Evolutionary conservation across 257 asterid species (phyloP).

Genomic region (Lithospermum erythrorhizon): DNA sequence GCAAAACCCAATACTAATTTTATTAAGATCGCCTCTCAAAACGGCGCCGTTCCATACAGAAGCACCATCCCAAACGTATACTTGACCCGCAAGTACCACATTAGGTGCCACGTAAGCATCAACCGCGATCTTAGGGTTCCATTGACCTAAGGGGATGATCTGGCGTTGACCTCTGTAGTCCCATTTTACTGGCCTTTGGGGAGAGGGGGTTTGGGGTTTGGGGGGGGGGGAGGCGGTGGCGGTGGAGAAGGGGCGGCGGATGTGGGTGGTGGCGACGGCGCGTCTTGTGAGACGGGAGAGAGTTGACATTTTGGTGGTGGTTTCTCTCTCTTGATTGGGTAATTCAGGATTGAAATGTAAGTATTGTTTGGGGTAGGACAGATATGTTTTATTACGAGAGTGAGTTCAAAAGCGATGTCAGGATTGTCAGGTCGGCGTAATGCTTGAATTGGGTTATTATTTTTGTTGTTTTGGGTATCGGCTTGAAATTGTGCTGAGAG

Average conservation of each 20-base stretch:
- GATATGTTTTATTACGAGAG: too few species aligned
- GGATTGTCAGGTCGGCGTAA: too few species aligned
- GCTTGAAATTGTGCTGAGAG: too few species aligned
- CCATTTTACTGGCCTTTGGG: conserved; percentile 83
- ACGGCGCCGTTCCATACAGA: conserved; percentile 88
- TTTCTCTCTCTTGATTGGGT: too few species aligned
- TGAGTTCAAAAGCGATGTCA: too few species aligned
- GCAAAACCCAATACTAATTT: conserved; percentile 74
- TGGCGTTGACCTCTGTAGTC: conserved; percentile 81
- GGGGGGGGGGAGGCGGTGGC: conserved; percentile 28
- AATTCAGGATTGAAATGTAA: too few species aligned
- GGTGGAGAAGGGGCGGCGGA: conserved; percentile 36
- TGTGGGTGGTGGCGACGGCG: conserved; percentile 30
- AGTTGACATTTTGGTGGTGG: conserved; percentile 41
- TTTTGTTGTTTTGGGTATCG: too few species aligned
- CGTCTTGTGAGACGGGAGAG: conserved; percentile 53
- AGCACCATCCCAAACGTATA: conserved; percentile 74
- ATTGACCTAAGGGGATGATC: conserved; percentile 78
- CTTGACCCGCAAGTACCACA: conserved; percentile 93
- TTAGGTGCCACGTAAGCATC: conserved; percentile 94
- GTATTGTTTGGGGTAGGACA: too few species aligned
- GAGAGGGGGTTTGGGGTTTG: conserved; percentile 27
- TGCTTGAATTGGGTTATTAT: too few species aligned
- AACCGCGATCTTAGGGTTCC: conserved; percentile 80
- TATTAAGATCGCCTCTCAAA: conserved; percentile 73